These are phyloP conservation scores for Diversispora epigaea DNA, from an alignment of 192 early-diverging fungal genomes.

Conservation along the genomic window DNA sequence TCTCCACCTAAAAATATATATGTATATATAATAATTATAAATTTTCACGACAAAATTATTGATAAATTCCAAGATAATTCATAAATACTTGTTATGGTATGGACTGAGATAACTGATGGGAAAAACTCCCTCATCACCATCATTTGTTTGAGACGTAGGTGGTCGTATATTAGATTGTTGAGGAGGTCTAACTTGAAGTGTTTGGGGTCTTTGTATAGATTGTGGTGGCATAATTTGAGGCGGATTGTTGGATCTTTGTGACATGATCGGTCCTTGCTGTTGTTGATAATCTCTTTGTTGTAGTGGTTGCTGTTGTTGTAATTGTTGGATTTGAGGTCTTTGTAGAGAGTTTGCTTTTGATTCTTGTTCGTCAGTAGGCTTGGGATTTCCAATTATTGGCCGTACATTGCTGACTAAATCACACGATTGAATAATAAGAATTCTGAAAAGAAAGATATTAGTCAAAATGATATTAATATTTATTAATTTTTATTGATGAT, in stretches of 20 bases:
- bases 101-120: conserved; percentile 78
- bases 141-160: not conserved
- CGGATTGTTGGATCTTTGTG: too few relatives aligned
- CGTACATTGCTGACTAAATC: not conserved
- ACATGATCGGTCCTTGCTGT: too few relatives aligned
- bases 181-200: not conserved
- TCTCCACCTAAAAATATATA: conserved; percentile 68
- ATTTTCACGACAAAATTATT: not conserved
- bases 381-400: not conserved
- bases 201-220: not conserved
- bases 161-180: not conserved
- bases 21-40: not conserved
- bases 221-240: too few relatives aligned
- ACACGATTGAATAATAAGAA: not conserved
- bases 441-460: not conserved
- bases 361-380: not conserved
- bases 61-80: not conserved
- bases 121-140: conserved; percentile 31
- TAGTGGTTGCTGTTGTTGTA: too few relatives aligned
- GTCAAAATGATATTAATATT: too few relatives aligned
- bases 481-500: too few relatives aligned
- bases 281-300: too few relatives aligned
- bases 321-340: not conserved
- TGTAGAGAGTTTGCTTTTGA: too few relatives aligned
- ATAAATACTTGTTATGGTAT: conserved; percentile 76